Evolutionary conservation across 768 basidiomycete genomes (phyloP).

Genomic region (Aureoboletus auriporus): DNA sequence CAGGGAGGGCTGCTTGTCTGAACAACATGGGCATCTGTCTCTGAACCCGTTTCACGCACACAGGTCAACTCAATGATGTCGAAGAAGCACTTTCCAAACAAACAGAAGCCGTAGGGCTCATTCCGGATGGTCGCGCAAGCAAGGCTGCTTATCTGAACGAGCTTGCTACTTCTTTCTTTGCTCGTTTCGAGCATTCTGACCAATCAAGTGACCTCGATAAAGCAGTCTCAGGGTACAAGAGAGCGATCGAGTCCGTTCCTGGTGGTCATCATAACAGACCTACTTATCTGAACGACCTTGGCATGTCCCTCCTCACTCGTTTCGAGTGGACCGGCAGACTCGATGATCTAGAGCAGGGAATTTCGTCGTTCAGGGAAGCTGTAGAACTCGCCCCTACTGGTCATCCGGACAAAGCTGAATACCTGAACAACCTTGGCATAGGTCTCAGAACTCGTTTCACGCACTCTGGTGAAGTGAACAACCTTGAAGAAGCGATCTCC

Average conservation of each 20-base stretch:
- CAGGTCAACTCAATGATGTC: neutral
- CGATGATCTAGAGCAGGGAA: neutral
- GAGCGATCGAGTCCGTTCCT: neutral
- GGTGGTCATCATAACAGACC: neutral
- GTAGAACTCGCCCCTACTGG: neutral
- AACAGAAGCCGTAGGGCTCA: no score
- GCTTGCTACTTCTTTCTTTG: neutral
- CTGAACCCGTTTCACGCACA: neutral
- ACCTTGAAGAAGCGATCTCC: neutral
- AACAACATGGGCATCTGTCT: neutral
- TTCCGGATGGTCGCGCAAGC: no score
- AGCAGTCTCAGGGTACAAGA: neutral
- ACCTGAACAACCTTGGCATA: neutral
- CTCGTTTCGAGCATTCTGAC: neutral
- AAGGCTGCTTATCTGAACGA: neutral
- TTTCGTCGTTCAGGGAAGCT: neutral
- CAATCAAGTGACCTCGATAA: neutral
- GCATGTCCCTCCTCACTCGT: neutral
- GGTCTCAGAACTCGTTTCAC: neutral
- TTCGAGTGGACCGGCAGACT: neutral
- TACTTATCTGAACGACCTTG: neutral
- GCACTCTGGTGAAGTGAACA: neutral
- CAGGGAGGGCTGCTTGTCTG: neutral
- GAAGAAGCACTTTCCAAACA: conserved; percentile 2
- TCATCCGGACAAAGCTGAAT: neutral